Conservation (phyloP, 352 stramenopile species). For the Globisporangium abappressorium region DNA sequence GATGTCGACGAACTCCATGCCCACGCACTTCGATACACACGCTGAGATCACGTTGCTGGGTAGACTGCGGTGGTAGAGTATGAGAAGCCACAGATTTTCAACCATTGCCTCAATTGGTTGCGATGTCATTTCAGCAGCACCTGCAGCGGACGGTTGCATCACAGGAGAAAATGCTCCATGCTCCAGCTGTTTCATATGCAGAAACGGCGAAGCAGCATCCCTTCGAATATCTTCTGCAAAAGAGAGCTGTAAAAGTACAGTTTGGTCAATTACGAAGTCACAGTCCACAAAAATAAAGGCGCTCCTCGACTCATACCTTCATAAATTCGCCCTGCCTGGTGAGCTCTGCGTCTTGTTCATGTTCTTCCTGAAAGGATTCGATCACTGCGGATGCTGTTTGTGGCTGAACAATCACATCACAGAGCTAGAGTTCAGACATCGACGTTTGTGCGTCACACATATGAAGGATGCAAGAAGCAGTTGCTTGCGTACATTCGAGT, state of each 20-base stretch:
- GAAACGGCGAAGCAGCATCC: background rate
- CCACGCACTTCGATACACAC: slow-evolving; percentile 45
- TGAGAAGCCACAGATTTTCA: slow-evolving; percentile 58
- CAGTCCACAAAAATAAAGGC: background rate
- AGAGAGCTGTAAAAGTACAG: slow-evolving; percentile 28
- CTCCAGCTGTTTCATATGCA: slow-evolving; percentile 10
- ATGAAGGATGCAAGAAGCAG: too few species aligned
- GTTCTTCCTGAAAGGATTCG: slow-evolving; percentile 47
- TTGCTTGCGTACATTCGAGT: slow-evolving; percentile 41
- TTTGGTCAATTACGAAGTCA: background rate
- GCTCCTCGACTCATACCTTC: slow-evolving; percentile 27
- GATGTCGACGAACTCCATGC: slow-evolving; percentile 85
- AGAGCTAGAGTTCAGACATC: background rate
- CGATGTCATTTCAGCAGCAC: slow-evolving; percentile 8
- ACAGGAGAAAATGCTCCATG: slow-evolving; percentile 3
- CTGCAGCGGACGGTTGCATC: background rate
- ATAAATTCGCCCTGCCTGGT: slow-evolving; percentile 40
- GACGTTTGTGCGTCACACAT: background rate
- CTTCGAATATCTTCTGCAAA: slow-evolving; percentile 36
- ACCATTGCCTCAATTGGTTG: slow-evolving; percentile 13
- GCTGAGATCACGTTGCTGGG: slow-evolving; percentile 64
- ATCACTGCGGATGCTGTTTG: slow-evolving; percentile 48
- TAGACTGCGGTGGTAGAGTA: slow-evolving; percentile 66
- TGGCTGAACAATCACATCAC: slow-evolving; percentile 23
- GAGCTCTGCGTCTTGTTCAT: slow-evolving; percentile 19